Conservation (phyloP, 257 asterid species). For the Handroanthus guayacan region DNA sequence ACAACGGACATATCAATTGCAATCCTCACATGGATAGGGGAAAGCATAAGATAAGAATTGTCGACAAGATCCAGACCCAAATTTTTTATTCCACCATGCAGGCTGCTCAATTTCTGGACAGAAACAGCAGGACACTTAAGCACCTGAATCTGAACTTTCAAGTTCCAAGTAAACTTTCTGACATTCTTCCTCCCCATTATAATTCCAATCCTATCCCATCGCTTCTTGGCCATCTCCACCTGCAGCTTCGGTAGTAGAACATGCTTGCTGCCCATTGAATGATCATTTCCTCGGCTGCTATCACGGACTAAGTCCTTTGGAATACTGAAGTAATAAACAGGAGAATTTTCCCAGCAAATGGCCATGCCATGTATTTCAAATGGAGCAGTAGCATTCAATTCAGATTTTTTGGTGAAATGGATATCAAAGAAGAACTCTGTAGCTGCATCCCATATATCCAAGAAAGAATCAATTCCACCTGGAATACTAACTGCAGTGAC, state of each 20-base stretch:
- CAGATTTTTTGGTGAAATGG: slow-evolving; percentile 78
- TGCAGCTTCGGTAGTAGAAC: slow-evolving; percentile 52
- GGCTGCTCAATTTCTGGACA: slow-evolving; percentile 59
- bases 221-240: slow-evolving; percentile 70
- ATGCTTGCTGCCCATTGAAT: slow-evolving; percentile 45
- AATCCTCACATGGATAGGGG: slow-evolving; percentile 59
- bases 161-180: slow-evolving; percentile 82
- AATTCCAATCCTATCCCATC: slow-evolving; percentile 76
- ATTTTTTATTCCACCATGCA: slow-evolving; percentile 62
- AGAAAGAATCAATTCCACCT: slow-evolving; percentile 87
- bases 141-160: slow-evolving; percentile 90
- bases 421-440: slow-evolving; percentile 80
- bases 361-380: slow-evolving; percentile 93
- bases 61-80: slow-evolving; percentile 76
- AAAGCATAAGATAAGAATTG: slow-evolving; percentile 60
- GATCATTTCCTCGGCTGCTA: slow-evolving; percentile 48
- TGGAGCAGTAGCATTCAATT: slow-evolving; percentile 61
- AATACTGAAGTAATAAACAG: slow-evolving; percentile 83
- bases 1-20: slow-evolving; percentile 75
- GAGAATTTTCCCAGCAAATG: slow-evolving; percentile 88
- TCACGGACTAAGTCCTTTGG: slow-evolving; percentile 79
- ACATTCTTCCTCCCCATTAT: slow-evolving; percentile 72
- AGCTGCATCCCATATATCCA: slow-evolving; percentile 74
- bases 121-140: slow-evolving; percentile 83
- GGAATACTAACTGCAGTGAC: slow-evolving; percentile 64